These are phyloP conservation scores for Meyerozyma carpophila DNA, from an alignment of 1,139 yeast species.

Conservation along the genomic window DNA sequence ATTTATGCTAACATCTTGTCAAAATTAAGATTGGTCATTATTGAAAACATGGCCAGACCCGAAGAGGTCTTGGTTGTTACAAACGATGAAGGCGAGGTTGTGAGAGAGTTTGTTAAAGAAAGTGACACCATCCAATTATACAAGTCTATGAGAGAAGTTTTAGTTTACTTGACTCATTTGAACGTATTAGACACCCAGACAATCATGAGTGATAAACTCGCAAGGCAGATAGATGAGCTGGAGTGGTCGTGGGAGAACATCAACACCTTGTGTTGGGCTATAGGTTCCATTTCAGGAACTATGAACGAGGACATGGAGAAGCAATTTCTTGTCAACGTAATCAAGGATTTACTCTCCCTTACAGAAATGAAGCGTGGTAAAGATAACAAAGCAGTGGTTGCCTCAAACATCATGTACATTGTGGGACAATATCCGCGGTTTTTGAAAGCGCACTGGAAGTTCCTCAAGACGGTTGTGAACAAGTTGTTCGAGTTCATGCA, in stretches of 20 bases:
- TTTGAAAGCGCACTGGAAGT: constrained; percentile 96
- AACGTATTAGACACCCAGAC: constrained; percentile 92
- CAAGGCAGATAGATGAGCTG: constrained; percentile 88
- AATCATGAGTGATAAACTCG: constrained; percentile 87
- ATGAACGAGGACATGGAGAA: constrained; percentile 98
- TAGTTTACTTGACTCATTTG: constrained; percentile 91
- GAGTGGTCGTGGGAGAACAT: constrained; percentile 99
- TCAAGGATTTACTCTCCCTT: constrained; percentile 81
- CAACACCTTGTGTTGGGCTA: constrained; percentile 98
- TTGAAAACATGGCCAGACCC: constrained; percentile 97
- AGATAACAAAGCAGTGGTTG: constrained; percentile 97
- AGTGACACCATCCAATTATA: constrained; percentile 94
- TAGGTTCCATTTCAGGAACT: constrained; percentile 97
- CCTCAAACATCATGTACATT: constrained; percentile 97
- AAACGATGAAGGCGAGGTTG: constrained; percentile 98
- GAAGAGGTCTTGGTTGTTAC: constrained; percentile 96
- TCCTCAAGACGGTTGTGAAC: constrained; percentile 89
- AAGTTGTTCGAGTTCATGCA: constrained; percentile 98
- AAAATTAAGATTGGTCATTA: constrained; percentile 80
- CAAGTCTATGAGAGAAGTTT: constrained; percentile 91
- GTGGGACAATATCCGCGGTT: constrained; percentile 99
- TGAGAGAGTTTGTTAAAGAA: constrained; percentile 94
- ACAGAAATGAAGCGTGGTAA: constrained; percentile 97
- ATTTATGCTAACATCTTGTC: constrained; percentile 71
- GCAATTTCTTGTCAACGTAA: constrained; percentile 85